Conservation (phyloP, 2,329 filamentous ascomycete species). For the Neocatenulostroma microsporum region DNA sequence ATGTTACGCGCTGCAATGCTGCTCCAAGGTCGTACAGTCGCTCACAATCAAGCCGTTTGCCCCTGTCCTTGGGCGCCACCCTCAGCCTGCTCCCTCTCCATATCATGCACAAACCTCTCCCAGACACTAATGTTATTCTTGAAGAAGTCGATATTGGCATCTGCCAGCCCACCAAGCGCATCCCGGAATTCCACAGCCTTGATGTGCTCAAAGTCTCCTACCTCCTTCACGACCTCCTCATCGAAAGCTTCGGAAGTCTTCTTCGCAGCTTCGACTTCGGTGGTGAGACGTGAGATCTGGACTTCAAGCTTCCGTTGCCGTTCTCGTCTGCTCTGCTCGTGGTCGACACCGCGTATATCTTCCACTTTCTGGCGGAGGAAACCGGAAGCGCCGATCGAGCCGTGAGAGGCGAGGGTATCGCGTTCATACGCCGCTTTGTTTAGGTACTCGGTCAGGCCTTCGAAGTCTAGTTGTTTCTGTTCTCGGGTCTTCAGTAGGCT, state of each 20-base stretch:
- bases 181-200: slow-evolving; percentile 83
- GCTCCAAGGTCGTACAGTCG: no score
- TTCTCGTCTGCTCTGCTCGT: slow-evolving; percentile 83
- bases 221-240: slow-evolving; percentile 89
- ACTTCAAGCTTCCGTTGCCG: slow-evolving; percentile 83
- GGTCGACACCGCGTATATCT: slow-evolving; percentile 92
- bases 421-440: slow-evolving; percentile 83
- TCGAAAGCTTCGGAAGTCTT: slow-evolving; percentile 87
- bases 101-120: slow-evolving; percentile 80
- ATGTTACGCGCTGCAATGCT: no score
- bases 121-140: slow-evolving; percentile 70
- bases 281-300: slow-evolving; percentile 82
- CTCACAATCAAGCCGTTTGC: neutral
- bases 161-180: slow-evolving; percentile 73
- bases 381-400: slow-evolving; percentile 61
- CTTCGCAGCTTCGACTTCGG: slow-evolving; percentile 80
- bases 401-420: slow-evolving; percentile 64
- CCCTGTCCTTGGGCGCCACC: neutral
- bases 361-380: slow-evolving; percentile 94
- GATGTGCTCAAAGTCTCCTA: slow-evolving; percentile 90
- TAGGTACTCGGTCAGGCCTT: slow-evolving; percentile 91
- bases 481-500: slow-evolving; percentile 84
- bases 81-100: slow-evolving; percentile 38
- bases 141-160: slow-evolving; percentile 83
- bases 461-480: slow-evolving; percentile 96